Base-by-base conservation (phyloP, 192 early-diverging fungal species). In the Jimgerdemannia flammicorona region DNA sequence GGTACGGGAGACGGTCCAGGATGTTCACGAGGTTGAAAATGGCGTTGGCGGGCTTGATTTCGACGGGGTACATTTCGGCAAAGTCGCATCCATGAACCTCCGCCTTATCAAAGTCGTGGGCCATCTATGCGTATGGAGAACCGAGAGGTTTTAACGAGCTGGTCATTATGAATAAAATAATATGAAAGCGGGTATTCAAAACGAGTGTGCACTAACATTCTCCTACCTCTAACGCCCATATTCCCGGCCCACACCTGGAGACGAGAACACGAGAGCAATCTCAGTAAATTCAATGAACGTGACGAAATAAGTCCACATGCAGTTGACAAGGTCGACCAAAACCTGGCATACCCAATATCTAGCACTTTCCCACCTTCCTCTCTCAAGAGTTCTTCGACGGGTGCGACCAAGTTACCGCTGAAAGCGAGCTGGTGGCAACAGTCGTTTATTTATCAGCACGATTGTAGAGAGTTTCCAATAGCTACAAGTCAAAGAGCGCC, bases 21-120 rank as follows among this genome's bases (percentile, higher is more conserved):
- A 84, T 70, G 65, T 81, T 78, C 64, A 69, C 78, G n/a, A 81
- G 74, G 40, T 81, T 72, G 70, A 84, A 84, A 18, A 79, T 72
- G 18, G 74, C 69, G 75, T 84, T 84, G 29, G 40, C 67, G 8
- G 80, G 80, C 44, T 79, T 76, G 67, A 82, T 84, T 68, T 77
- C 80, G 9, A 74, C 29, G 0, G 83, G 83, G 68, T 79, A 81
- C 40, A 79, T 76, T 41, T 77, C n/a, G 20, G 72, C 77, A 73
- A 84, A 77, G 63, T 84, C 83, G 1, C 81, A 73, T 10, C 83
- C 83, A 59, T 77, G 43, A 44, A 79, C 68, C 1, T 79, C 77
- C n/a, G 77, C 72, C 17, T 72, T 74, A 14, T 74, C 80, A 43
- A 81, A 79, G 10, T 81, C 75, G 40, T 70, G 72, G 14, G 77